Conservation (phyloP, 768 basidiomycete genomes). For the Panaeolus papilionaceus region DNA sequence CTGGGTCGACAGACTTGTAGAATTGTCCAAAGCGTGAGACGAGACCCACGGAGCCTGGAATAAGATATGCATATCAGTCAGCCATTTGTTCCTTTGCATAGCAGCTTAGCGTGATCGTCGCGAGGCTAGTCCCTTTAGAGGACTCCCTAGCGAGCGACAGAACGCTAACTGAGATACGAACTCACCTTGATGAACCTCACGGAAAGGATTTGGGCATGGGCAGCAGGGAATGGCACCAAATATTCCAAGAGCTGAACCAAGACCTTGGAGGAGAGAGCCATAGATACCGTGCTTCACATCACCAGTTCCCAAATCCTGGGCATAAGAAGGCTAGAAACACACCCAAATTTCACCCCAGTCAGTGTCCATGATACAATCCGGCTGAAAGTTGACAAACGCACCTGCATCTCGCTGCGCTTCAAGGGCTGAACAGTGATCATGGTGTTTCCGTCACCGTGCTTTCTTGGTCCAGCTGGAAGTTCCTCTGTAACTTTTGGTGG, state of each 20-base stretch:
- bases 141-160: constrained; percentile 13
- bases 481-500: constrained; percentile 69
- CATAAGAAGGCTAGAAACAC: constrained; percentile 77
- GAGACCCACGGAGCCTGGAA: constrained; percentile 83
- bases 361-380: neutral
- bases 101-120: neutral
- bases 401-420: constrained; percentile 89
- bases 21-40: constrained; percentile 95
- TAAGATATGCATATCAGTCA: constrained; percentile 27
- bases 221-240: constrained; percentile 83
- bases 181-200: constrained; percentile 82
- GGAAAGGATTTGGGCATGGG: constrained; percentile 86
- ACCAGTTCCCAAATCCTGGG: constrained; percentile 82
- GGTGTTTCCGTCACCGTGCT: constrained; percentile 38
- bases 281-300: constrained; percentile 88
- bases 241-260: constrained; percentile 73
- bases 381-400: constrained; percentile 31
- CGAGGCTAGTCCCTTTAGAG: neutral
- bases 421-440: constrained; percentile 86
- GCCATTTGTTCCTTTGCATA: neutral
- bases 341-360: constrained; percentile 3
- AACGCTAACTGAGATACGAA: neutral
- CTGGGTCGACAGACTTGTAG: constrained; percentile 95
- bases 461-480: constrained; percentile 40
- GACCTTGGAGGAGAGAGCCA: constrained; percentile 75